Base-by-base conservation (phyloP, 768 basidiomycete species). In the Boletus sensibilis region DNA sequence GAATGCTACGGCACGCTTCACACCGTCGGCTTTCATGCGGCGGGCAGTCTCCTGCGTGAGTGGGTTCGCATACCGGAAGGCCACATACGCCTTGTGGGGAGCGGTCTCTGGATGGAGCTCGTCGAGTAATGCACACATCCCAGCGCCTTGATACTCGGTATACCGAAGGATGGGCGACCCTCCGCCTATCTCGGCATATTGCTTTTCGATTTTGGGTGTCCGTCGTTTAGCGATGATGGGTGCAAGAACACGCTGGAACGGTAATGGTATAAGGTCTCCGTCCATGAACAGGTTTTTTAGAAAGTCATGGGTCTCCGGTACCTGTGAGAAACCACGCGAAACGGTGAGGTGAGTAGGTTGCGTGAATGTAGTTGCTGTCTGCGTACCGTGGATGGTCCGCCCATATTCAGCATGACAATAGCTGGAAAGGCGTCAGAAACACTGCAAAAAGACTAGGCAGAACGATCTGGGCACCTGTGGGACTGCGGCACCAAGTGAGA, bases 401-500 rank as follows among this genome's bases (percentile, higher is more conserved):
- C 97, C 97, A 99, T 99, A 74, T 98, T 99, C 76, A 99, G 78
- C 90, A 99, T 91, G 40, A 99, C 94, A 59, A 98, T 82, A 37
- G 90, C 96, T 85, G 52, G 20, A 2, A 45, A 80, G 46, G 33
- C 43, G 52, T 58, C 61, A 61, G 34, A 37, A 42, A 37, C 37
- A n/a, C 8, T 53, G 55, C 25, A 48, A 18, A 27, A 55, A 38
- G 38, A 31, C 52, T 3, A 18, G 14, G 39, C 16, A 21, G n/a
- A 31, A 50, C 13, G 21, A 18, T 16, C 12, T 50, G 53, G 60
- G 47, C 53, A 87, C 85, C 85, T 82, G 85, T 87, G 58, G 85
- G 85, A 70, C 85, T 87, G 61, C 49, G 31, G n/a, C 29, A 50
- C 33, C 16, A 34, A 35, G 52, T 66, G 52, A 73, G 60, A 64